Evolutionary conservation across 495 filamentous ascomycete species (phyloP).

Genomic region (Lineolata rhizophorae): DNA sequence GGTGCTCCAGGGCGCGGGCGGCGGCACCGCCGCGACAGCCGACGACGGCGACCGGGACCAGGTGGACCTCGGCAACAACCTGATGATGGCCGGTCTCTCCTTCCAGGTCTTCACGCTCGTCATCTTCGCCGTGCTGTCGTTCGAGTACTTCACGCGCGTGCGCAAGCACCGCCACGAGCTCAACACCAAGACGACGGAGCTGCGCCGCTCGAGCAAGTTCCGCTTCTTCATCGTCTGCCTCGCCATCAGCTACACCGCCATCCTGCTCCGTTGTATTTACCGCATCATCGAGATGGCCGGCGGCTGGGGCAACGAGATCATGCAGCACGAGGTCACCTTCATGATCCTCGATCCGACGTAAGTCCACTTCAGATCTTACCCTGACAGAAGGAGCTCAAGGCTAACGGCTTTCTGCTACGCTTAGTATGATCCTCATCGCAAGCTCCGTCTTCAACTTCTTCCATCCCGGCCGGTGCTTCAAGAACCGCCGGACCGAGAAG

Average conservation of each 20-base stretch:
- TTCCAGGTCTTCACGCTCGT: constrained; percentile 20
- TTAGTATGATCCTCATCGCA: constrained; percentile 30
- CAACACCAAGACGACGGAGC: constrained; percentile 11
- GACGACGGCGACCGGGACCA: constrained; percentile 3
- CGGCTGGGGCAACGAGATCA: constrained; percentile 44
- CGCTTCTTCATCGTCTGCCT: constrained; percentile 28
- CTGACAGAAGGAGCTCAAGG: neutral
- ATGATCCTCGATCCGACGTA: constrained; percentile 37
- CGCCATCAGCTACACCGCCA: constrained; percentile 32
- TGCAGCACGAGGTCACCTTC: constrained; percentile 43
- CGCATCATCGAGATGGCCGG: constrained; percentile 43
- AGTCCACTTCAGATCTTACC: constrained; percentile 8
- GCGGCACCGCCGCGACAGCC: constrained; percentile 19
- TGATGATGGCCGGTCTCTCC: constrained; percentile 17
- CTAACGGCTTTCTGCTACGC: constrained; percentile 10
- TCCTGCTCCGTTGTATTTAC: constrained; percentile 46
- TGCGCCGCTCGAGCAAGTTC: constrained; percentile 24
- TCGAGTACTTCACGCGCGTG: constrained; percentile 10
- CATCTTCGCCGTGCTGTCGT: constrained; percentile 10
- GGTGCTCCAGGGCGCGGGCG: constrained; percentile 29
- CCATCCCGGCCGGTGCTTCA: constrained; percentile 20
- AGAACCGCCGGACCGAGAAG: neutral
- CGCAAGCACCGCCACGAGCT: constrained; percentile 1
- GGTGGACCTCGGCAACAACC: constrained; percentile 13
- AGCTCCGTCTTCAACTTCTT: constrained; percentile 23